phyloP scores from a whole-genome alignment of 73 alveolate genomes.

The Blepharisma stoltei region DNA sequence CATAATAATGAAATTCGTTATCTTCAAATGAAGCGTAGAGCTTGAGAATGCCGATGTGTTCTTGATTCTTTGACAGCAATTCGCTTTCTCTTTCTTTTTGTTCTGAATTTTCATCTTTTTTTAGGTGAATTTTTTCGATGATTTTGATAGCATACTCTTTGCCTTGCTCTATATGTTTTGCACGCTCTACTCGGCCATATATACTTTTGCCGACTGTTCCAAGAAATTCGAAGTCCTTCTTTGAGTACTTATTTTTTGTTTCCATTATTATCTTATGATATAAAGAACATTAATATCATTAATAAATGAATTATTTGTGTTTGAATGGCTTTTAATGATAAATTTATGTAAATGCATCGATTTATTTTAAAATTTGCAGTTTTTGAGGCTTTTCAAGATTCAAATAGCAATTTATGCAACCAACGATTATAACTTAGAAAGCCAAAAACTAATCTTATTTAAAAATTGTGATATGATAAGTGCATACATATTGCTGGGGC shows the following conservation, averaged over 20 bases:
- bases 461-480: too few relatives aligned
- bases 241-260: neutral
- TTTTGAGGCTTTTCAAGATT: too few relatives aligned
- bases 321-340: too few relatives aligned
- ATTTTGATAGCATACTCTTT: conserved; percentile 24
- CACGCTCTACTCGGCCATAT: conserved; percentile 7
- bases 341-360: too few relatives aligned
- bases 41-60: neutral
- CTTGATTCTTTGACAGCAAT: neutral
- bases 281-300: too few relatives aligned
- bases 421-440: too few relatives aligned
- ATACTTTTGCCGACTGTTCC: neutral
- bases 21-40: conserved; percentile 37
- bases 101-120: neutral
- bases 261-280: too few relatives aligned
- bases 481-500: too few relatives aligned
- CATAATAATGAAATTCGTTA: conserved; percentile 43
- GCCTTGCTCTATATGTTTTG: neutral
- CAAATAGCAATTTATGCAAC: too few relatives aligned
- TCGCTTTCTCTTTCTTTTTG: conserved; percentile 2
- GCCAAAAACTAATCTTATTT: too few relatives aligned
- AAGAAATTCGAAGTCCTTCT: conserved; percentile 26
- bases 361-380: too few relatives aligned
- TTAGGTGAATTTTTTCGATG: conserved; percentile 9
- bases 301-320: too few relatives aligned